Percentiles rank a stretch among this genome's conserved stretches.
These are phyloP conservation scores for Kodamaea sp. DNA, from an alignment of 1,139 yeast genomes.

Conservation along the genomic window DNA sequence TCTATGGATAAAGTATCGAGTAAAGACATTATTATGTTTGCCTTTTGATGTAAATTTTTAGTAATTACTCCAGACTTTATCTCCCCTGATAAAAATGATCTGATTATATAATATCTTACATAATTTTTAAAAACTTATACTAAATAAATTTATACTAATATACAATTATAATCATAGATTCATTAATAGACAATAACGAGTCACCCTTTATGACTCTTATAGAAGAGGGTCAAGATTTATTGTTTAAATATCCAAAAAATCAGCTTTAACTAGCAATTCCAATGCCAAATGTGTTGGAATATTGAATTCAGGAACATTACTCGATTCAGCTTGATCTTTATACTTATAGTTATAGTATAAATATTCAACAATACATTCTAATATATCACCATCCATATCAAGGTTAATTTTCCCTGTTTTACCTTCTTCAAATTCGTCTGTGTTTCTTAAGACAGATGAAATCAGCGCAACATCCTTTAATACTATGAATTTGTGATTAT, in stretches of 20 bases:
- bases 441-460: slow-evolving; percentile 74
- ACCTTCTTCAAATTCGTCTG: slow-evolving; percentile 59
- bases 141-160: neutral
- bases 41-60: neutral
- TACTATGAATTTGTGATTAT: slow-evolving; percentile 62
- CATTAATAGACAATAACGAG: neutral
- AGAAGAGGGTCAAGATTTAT: neutral
- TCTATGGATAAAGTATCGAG: slow-evolving; percentile 30
- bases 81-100: neutral
- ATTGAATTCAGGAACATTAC: slow-evolving; percentile 76
- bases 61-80: neutral
- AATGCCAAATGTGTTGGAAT: slow-evolving; percentile 93
- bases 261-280: slow-evolving; percentile 89
- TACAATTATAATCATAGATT: neutral
- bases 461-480: slow-evolving; percentile 76
- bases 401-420: slow-evolving; percentile 46
- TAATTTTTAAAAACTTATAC: neutral
- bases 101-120: neutral
- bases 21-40: slow-evolving; percentile 16
- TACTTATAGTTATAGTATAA: slow-evolving; percentile 73
- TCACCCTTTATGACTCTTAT: neutral
- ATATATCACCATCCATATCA: slow-evolving; percentile 69
- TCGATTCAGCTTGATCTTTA: slow-evolving; percentile 52
- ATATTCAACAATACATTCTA: slow-evolving; percentile 84
- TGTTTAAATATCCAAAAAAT: slow-evolving; percentile 63